A percentile compares a stretch with the other conserved stretches of the same genome.
phyloP scores from a whole-genome alignment of 768 basidiomycete species.

The Basidioascus undulatus region DNA sequence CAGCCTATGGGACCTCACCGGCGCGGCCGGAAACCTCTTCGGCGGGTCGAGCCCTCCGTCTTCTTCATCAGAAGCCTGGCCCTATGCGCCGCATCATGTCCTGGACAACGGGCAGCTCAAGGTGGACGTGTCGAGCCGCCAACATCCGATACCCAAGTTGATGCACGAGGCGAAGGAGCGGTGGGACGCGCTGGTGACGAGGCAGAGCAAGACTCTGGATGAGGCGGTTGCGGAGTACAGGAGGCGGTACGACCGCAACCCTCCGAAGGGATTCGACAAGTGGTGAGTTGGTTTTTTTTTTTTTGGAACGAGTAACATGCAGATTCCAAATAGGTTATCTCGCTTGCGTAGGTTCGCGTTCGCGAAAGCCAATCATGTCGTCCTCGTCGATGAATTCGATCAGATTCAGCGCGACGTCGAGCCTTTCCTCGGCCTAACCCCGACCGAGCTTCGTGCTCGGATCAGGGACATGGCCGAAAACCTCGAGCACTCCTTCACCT shows the following conservation, averaged over 20 bases:
- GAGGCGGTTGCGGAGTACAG: slow-evolving; percentile 65
- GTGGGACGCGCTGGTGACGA: slow-evolving; percentile 37
- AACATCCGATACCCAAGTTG: slow-evolving; percentile 70
- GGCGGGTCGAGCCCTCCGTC: too few species aligned
- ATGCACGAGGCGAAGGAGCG: slow-evolving; percentile 60
- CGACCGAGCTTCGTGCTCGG: too few species aligned
- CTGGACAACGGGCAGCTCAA: too few species aligned
- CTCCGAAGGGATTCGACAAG: slow-evolving; percentile 71
- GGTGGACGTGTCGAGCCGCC: too few species aligned
- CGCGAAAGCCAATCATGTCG: slow-evolving; percentile 41
- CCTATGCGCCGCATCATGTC: too few species aligned
- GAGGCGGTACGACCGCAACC: slow-evolving; percentile 45
- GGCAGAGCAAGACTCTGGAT: slow-evolving; percentile 55
- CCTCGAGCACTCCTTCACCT: slow-evolving; percentile 14
- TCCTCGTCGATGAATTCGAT: slow-evolving; percentile 66
- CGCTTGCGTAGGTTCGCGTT: slow-evolving; percentile 30
- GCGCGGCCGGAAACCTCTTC: too few species aligned
- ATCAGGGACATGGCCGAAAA: too few species aligned
- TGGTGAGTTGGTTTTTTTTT: slow-evolving; percentile 30
- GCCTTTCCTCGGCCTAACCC: too few species aligned
- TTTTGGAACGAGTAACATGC: not conserved
- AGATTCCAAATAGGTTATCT: not conserved
- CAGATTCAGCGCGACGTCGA: slow-evolving; percentile 31
- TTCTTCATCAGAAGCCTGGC: too few species aligned
- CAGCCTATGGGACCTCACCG: too few species aligned